These are phyloP conservation scores for Cyberlindnera americana DNA, from an alignment of 805 yeast genomes.

Conservation along the genomic window DNA sequence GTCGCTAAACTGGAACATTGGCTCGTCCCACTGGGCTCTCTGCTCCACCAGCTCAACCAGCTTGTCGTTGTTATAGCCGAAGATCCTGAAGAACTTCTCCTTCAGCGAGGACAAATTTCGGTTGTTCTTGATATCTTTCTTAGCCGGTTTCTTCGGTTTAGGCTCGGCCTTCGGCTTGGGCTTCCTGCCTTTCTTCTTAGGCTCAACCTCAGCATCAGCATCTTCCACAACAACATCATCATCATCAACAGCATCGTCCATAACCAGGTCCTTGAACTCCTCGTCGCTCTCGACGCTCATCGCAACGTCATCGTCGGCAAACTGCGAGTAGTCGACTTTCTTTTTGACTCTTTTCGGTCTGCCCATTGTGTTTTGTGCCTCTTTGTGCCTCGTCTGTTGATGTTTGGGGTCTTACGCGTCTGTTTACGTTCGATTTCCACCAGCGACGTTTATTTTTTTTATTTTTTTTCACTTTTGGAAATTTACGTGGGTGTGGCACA, in stretches of 20 bases:
- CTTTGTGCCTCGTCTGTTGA: not conserved
- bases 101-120: slow-evolving; percentile 36
- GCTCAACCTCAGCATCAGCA: slow-evolving; percentile 1
- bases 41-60: slow-evolving; percentile 40
- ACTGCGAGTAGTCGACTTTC: slow-evolving; percentile 9
- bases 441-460: not conserved
- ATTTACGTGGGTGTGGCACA: not conserved
- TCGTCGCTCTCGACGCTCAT: slow-evolving; percentile 32
- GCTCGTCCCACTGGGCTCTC: slow-evolving; percentile 48
- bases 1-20: slow-evolving; percentile 41
- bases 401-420: slow-evolving; percentile 1
- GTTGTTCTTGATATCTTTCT: slow-evolving; percentile 20
- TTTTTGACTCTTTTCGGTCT: slow-evolving; percentile 2
- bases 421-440: slow-evolving; percentile 6
- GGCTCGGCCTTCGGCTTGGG: slow-evolving; percentile 4
- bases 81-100: slow-evolving; percentile 41
- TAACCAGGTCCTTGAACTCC: not conserved
- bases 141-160: slow-evolving; percentile 10
- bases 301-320: slow-evolving; percentile 10
- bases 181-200: slow-evolving; percentile 30
- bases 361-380: slow-evolving; percentile 1
- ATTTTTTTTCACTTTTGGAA: no score
- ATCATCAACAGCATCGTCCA: slow-evolving; percentile 23
- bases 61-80: slow-evolving; percentile 46
- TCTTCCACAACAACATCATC: slow-evolving; percentile 1